Evolutionary conservation across 305 asterid genomes (phyloP).

Genomic region (Solanum hybrid): DNA sequence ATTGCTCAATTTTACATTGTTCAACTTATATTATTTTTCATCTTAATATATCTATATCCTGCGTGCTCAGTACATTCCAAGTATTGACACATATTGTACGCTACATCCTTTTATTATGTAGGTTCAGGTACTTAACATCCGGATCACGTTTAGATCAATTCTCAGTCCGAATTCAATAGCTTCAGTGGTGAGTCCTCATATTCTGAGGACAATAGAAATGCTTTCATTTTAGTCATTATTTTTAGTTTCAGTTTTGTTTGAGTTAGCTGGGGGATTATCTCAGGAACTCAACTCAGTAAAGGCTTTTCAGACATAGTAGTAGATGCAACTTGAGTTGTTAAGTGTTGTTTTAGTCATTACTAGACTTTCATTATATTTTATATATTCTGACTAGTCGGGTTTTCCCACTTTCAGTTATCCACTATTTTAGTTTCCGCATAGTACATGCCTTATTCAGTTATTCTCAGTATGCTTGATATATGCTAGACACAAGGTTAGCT

Average conservation of each 20-base stretch:
- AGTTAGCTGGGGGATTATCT: background rate
- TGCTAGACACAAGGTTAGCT: background rate
- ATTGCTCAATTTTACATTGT: background rate
- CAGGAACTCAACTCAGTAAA: background rate
- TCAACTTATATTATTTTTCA: background rate
- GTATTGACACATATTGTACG: background rate
- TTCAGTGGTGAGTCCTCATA: background rate
- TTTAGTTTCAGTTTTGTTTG: background rate
- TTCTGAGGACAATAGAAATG: background rate
- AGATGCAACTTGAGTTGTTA: background rate
- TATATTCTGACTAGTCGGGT: background rate
- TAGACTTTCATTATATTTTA: background rate
- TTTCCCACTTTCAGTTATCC: background rate
- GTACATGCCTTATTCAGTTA: background rate
- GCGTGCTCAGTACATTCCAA: background rate
- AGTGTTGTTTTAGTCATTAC: background rate
- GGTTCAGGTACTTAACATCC: background rate
- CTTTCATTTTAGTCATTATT: background rate
- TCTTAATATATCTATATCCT: too few relatives aligned
- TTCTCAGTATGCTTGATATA: background rate
- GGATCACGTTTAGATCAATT: background rate
- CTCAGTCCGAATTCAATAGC: background rate
- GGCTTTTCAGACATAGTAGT: background rate
- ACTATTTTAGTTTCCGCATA: background rate
- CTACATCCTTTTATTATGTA: background rate